Evolutionary conservation across 768 basidiomycete genomes (phyloP).

Genomic region (Boletus bicolor): DNA sequence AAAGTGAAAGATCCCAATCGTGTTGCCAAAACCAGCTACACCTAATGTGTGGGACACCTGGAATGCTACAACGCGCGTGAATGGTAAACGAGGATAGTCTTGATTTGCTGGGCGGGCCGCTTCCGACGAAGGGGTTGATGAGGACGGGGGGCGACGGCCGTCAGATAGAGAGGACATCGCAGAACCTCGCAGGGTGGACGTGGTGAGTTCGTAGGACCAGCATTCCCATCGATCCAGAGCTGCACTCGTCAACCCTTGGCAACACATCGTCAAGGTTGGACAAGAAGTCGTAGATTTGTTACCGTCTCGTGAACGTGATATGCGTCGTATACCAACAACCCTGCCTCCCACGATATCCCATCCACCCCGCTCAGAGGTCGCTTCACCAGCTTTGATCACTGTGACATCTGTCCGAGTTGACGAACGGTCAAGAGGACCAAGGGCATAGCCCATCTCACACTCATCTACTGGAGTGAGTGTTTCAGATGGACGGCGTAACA

Average conservation of each 20-base stretch:
- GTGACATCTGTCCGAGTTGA: conserved; percentile 47
- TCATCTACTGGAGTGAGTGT: conserved; percentile 37
- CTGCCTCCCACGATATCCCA: conserved; percentile 65
- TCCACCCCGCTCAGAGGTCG: conserved; percentile 68
- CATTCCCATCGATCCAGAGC: conserved; percentile 81
- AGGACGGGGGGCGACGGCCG: conserved; percentile 12
- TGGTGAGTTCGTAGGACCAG: conserved; percentile 69
- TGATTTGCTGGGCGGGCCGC: conserved; percentile 1
- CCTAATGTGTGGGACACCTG: conserved; percentile 46
- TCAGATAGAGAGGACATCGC: conserved; percentile 46
- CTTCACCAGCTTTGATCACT: conserved; percentile 50
- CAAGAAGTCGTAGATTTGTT: conserved; percentile 23
- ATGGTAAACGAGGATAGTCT: conserved; percentile 61
- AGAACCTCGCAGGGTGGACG: conserved; percentile 47
- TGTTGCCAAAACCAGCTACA: conserved; percentile 78
- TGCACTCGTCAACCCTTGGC: conserved; percentile 52
- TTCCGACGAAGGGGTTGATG: background rate
- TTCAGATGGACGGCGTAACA: conserved; percentile 48
- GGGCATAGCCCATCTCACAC: conserved; percentile 21
- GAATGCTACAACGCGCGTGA: conserved; percentile 71
- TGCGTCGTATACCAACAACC: conserved; percentile 69
- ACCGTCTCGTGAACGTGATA: conserved; percentile 42
- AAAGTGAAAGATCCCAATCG: conserved; percentile 34
- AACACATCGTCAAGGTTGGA: conserved; percentile 13
- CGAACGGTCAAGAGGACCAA: conserved; percentile 36